Percentiles rank a stretch among this genome's conserved stretches.
These are phyloP conservation scores for Ceriops decandra DNA, from an alignment of 345 rosid species.

Conservation along the genomic window DNA sequence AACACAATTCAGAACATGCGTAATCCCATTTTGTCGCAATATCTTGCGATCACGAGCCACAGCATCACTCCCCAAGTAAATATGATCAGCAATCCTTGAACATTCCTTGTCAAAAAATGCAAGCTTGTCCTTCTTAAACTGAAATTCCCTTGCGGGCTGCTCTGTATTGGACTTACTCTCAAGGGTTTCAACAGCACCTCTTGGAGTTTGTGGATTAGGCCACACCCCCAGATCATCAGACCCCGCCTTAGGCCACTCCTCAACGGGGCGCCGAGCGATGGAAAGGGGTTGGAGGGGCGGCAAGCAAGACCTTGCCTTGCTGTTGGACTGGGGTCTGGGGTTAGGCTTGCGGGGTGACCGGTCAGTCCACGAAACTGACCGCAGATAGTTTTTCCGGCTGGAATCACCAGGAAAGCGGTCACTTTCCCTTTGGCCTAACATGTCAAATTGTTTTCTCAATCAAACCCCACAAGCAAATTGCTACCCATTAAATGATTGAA, in stretches of 20 bases:
- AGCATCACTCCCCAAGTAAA: conserved; percentile 66
- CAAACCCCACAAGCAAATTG: conserved; percentile 25
- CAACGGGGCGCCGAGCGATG: conserved; percentile 42
- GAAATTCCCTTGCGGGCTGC: conserved; percentile 45
- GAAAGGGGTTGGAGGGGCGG: conserved; percentile 63
- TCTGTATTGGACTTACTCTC: conserved; percentile 23
- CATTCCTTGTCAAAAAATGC: conserved; percentile 71
- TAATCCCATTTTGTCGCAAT: conserved; percentile 58
- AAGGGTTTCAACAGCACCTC: conserved; percentile 31
- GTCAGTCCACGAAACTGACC: conserved; percentile 67
- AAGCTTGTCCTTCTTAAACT: conserved; percentile 59
- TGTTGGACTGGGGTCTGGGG: conserved; percentile 37
- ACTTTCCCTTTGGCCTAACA: conserved; percentile 45
- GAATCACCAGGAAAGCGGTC: conserved; percentile 28
- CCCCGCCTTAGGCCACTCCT: conserved; percentile 73
- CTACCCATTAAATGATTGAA: conserved; percentile 34
- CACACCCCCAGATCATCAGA: conserved; percentile 76
- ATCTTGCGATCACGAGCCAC: conserved; percentile 64
- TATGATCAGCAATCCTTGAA: conserved; percentile 62
- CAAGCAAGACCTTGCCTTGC: conserved; percentile 47
- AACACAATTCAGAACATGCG: conserved; percentile 69
- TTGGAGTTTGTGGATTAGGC: conserved; percentile 69
- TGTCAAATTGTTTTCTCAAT: conserved; percentile 21
- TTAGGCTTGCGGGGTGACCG: conserved; percentile 48
- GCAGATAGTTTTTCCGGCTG: conserved; percentile 43